phyloP scores from a whole-genome alignment of 352 stramenopile species.

The Pythium brassicae region DNA sequence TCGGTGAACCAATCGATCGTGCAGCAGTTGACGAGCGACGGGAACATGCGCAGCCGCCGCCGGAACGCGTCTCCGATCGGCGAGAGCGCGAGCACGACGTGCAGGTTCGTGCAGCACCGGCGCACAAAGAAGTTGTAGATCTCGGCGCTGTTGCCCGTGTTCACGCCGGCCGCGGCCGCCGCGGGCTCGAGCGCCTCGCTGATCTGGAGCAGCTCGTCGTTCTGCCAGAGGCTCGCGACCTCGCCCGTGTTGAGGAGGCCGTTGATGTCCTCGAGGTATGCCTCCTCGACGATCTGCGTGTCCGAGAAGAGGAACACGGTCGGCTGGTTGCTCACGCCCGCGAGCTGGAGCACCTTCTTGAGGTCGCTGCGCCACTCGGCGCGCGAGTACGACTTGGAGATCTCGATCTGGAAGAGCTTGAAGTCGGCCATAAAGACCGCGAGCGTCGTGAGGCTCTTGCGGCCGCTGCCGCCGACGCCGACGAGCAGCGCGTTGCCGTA shows the following conservation, averaged over 20 bases:
- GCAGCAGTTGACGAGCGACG: slow-evolving; percentile 95
- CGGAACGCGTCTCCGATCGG: slow-evolving; percentile 94
- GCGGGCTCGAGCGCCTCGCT: slow-evolving; percentile 69
- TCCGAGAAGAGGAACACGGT: slow-evolving; percentile 93
- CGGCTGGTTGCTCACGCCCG: slow-evolving; percentile 73
- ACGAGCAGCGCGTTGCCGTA: slow-evolving; percentile 93
- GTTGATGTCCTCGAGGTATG: slow-evolving; percentile 93
- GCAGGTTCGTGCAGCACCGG: slow-evolving; percentile 90
- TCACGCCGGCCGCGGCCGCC: slow-evolving; percentile 54
- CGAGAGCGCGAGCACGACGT: slow-evolving; percentile 91
- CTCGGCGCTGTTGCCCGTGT: slow-evolving; percentile 68
- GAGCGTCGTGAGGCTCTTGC: slow-evolving; percentile 91
- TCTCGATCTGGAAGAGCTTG: slow-evolving; percentile 95
- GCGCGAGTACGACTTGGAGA: slow-evolving; percentile 92
- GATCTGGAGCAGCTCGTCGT: slow-evolving; percentile 86
- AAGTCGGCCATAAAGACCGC: slow-evolving; percentile 94
- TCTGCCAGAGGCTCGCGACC: slow-evolving; percentile 89
- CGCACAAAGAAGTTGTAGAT: slow-evolving; percentile 91
- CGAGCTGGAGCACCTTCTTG: slow-evolving; percentile 83
- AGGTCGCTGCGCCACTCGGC: slow-evolving; percentile 92
- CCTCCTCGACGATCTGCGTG: slow-evolving; percentile 92
- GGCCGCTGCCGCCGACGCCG: slow-evolving; percentile 89
- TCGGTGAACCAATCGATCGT: slow-evolving; percentile 97
- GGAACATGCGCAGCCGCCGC: slow-evolving; percentile 93
- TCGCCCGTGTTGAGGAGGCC: slow-evolving; percentile 92